These are phyloP conservation scores for Penicilliopsis zonata DNA, from an alignment of 495 filamentous ascomycete species.

Conservation along the genomic window DNA sequence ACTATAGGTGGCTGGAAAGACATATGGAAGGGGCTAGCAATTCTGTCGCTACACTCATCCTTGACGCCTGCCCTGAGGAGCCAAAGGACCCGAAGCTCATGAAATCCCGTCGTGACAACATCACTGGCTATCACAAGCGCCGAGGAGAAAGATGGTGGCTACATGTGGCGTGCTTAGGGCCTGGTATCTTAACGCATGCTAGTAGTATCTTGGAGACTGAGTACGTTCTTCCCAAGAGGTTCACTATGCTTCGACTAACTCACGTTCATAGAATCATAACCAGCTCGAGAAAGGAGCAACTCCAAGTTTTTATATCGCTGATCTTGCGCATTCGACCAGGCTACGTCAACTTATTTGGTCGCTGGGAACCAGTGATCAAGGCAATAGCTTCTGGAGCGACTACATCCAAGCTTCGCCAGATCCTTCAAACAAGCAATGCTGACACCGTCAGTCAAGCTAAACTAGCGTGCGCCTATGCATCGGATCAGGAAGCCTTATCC, in stretches of 20 bases:
- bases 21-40: neutral
- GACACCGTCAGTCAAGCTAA: neutral
- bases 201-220: neutral
- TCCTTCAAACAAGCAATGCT: slow-evolving; percentile 2
- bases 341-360: neutral
- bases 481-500: neutral
- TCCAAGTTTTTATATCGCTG: neutral
- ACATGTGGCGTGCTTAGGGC: neutral
- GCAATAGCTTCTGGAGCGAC: neutral
- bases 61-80: neutral
- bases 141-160: neutral
- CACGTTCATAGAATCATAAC: neutral
- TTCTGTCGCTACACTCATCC: neutral
- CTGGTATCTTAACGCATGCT: neutral
- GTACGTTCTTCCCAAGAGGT: neutral
- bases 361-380: neutral
- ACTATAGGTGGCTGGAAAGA: neutral
- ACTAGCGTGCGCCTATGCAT: neutral
- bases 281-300: neutral
- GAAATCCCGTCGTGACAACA: neutral
- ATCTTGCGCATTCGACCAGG: neutral
- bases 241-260: neutral
- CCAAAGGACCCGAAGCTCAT: neutral
- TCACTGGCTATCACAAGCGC: neutral
- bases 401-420: neutral